Evolutionary conservation across 305 asterid genomes (phyloP).

Genomic region (Fraxinus dipetala): DNA sequence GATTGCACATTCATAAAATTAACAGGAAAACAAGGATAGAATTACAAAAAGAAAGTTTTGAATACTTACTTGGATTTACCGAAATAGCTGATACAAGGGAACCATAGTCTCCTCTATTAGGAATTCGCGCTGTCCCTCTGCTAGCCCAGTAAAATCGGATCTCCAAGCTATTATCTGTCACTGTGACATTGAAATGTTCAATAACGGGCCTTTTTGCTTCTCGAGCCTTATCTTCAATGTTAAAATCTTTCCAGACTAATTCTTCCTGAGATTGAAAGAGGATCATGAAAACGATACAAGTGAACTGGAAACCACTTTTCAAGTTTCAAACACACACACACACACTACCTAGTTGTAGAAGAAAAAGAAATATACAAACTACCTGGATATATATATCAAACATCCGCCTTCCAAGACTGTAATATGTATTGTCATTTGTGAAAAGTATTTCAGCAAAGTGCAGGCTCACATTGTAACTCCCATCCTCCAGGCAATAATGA

Average conservation of each 20-base stretch:
- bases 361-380: background rate
- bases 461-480: constrained; percentile 69
- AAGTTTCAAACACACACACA: background rate
- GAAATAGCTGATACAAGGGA: constrained; percentile 90
- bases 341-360: background rate
- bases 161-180: constrained; percentile 46
- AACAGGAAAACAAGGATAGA: background rate
- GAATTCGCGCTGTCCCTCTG: constrained; percentile 78
- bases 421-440: constrained; percentile 60
- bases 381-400: constrained; percentile 90
- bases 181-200: constrained; percentile 47
- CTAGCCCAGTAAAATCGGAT: constrained; percentile 64
- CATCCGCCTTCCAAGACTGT: constrained; percentile 67
- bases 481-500: constrained; percentile 84
- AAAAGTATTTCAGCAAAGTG: constrained; percentile 76
- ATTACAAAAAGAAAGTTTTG: background rate
- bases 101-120: constrained; percentile 78
- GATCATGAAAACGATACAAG: constrained; percentile 24
- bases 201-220: constrained; percentile 62
- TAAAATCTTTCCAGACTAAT: constrained; percentile 55
- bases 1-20: background rate
- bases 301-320: background rate
- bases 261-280: constrained; percentile 50
- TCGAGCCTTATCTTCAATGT: constrained; percentile 66
- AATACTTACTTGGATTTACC: constrained; percentile 66